A percentile compares a stretch with the other conserved stretches of the same genome.
Conservation (phyloP, 2,329 filamentous ascomycete genomes). For the Alternaria burnsii region DNA sequence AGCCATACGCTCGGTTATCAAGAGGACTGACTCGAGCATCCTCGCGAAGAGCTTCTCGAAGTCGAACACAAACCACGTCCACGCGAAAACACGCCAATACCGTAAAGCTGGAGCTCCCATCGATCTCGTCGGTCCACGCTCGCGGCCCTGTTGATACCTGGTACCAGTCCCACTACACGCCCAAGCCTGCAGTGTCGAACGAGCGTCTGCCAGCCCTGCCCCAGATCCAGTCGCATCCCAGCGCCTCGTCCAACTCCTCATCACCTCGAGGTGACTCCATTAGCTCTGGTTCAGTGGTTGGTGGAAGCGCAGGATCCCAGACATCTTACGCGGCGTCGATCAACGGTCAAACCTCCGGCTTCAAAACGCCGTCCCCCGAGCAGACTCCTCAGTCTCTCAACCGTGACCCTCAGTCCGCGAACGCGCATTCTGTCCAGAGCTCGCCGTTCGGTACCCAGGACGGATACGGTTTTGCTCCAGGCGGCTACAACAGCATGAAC, state of each 20-base stretch:
- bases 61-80: constrained; percentile 7
- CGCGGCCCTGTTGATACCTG: constrained; percentile 78
- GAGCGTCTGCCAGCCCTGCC: constrained; percentile 77
- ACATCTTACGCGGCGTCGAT: constrained; percentile 66
- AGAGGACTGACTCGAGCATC: constrained; percentile 29
- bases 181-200: constrained; percentile 72
- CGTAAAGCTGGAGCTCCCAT: constrained; percentile 95
- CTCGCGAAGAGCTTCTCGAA: constrained; percentile 23
- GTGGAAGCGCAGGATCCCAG: constrained; percentile 62
- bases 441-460: constrained; percentile 52
- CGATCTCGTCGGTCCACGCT: constrained; percentile 83
- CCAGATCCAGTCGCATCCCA: constrained; percentile 69
- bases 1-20: constrained; percentile 38
- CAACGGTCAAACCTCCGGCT: constrained; percentile 62
- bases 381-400: constrained; percentile 60
- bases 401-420: constrained; percentile 47
- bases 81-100: constrained; percentile 57
- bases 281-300: constrained; percentile 64
- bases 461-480: constrained; percentile 48
- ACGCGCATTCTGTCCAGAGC: constrained; percentile 51
- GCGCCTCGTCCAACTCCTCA: constrained; percentile 73
- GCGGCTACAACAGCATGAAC: constrained; percentile 74
- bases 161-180: constrained; percentile 72
- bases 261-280: constrained; percentile 81
- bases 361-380: constrained; percentile 80